Percentiles rank a stretch among this genome's conserved stretches.
phyloP scores from a whole-genome alignment of 805 yeast genomes.

The Candida vaughaniae region DNA sequence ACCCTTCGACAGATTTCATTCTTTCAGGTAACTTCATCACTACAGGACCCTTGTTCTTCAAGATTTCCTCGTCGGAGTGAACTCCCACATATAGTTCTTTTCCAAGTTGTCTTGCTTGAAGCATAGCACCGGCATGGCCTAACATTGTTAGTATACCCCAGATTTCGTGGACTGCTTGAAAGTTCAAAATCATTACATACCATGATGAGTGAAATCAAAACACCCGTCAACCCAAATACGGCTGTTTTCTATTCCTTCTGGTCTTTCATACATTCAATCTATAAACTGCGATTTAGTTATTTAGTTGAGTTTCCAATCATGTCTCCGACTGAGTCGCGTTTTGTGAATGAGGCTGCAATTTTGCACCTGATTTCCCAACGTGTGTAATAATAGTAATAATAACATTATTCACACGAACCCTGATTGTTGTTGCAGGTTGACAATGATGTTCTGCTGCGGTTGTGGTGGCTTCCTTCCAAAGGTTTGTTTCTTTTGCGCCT shows the following conservation, averaged over 20 bases:
- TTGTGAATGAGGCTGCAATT: not conserved
- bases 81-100: constrained; percentile 79
- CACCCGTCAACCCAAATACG: constrained; percentile 97
- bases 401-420: constrained; percentile 15
- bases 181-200: constrained; percentile 41
- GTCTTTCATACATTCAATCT: constrained; percentile 35
- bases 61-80: constrained; percentile 87
- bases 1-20: constrained; percentile 79
- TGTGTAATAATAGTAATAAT: too few relatives aligned
- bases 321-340: not conserved
- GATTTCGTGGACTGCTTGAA: not conserved
- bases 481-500: not conserved
- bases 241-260: constrained; percentile 42
- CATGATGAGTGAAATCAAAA: constrained; percentile 97
- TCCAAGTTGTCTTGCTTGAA: constrained; percentile 87
- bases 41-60: constrained; percentile 84
- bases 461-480: constrained; percentile 1
- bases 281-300: not conserved
- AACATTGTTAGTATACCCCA: constrained; percentile 27
- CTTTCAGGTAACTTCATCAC: constrained; percentile 87
- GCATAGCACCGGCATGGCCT: constrained; percentile 91
- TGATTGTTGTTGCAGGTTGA: constrained; percentile 17
- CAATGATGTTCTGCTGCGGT: constrained; percentile 9
- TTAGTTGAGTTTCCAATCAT: too few relatives aligned
- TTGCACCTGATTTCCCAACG: too few relatives aligned